Evolutionary conservation across 2,329 filamentous ascomycete species (phyloP).

Genomic region (Sclerotinia subarctica): DNA sequence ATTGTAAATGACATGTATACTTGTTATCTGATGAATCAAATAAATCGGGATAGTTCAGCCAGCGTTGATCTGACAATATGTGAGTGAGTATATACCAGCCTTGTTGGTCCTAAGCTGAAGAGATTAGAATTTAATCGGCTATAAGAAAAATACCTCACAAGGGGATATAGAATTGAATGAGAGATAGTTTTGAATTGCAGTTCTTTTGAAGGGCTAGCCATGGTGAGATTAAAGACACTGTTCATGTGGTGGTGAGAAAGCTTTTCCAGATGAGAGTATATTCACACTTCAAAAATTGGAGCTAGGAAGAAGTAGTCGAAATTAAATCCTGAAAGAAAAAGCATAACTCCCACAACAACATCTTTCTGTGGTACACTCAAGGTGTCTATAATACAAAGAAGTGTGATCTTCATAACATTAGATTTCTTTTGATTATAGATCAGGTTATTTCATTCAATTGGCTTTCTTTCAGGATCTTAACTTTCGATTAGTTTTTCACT

Average conservation of each 20-base stretch:
- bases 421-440: neutral
- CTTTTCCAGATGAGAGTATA: neutral
- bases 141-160: neutral
- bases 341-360: neutral
- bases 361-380: neutral
- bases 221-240: neutral
- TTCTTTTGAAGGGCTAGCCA: neutral
- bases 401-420: rapidly evolving
- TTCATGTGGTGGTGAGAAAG: no score
- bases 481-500: no score
- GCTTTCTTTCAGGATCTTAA: neutral
- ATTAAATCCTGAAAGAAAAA: neutral
- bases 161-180: neutral
- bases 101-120: neutral
- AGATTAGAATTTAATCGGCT: neutral
- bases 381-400: neutral
- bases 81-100: no score
- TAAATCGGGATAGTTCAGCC: neutral
- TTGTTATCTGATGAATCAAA: neutral
- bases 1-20: neutral
- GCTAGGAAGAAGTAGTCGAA: neutral
- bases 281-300: neutral
- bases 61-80: no score
- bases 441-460: neutral
- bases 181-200: neutral